Conservation (phyloP, 169 alveolate species). For the Eimeria sp. region DNA sequence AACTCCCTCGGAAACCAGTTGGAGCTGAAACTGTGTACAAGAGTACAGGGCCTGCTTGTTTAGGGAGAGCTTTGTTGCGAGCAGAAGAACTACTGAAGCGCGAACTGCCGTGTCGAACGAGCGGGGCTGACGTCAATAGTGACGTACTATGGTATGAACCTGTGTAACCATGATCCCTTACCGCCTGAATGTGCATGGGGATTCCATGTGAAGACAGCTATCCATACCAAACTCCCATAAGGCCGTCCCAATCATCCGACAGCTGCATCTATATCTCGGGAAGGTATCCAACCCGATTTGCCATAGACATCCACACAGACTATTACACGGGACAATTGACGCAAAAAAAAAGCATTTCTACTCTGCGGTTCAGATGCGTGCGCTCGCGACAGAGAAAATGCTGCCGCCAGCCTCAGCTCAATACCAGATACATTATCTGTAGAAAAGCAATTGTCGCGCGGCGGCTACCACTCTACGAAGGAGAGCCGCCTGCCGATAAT, state of each 20-base stretch:
- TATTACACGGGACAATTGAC: too few species aligned
- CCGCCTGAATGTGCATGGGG: not conserved
- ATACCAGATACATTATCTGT: not conserved
- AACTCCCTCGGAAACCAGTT: not conserved
- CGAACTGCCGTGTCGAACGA: not conserved
- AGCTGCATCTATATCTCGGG: not conserved
- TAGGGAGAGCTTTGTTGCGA: not conserved
- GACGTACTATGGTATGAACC: not conserved
- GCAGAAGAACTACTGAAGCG: too few species aligned
- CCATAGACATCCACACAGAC: too few species aligned
- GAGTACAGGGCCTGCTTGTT: not conserved
- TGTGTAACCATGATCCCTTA: not conserved
- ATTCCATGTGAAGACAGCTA: not conserved
- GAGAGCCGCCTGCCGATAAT: not conserved
- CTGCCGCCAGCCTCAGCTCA: not conserved
- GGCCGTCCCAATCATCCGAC: not conserved
- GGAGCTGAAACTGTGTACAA: not conserved
- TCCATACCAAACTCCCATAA: not conserved
- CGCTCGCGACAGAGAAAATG: too few species aligned
- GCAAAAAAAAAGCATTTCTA: too few species aligned
- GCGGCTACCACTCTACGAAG: not conserved
- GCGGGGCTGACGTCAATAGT: not conserved
- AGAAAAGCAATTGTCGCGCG: not conserved
- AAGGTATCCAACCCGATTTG: not conserved
- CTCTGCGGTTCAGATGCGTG: too few species aligned